Base-by-base conservation (phyloP, 2,329 filamentous ascomycete species). In the Boeremia exigua region DNA sequence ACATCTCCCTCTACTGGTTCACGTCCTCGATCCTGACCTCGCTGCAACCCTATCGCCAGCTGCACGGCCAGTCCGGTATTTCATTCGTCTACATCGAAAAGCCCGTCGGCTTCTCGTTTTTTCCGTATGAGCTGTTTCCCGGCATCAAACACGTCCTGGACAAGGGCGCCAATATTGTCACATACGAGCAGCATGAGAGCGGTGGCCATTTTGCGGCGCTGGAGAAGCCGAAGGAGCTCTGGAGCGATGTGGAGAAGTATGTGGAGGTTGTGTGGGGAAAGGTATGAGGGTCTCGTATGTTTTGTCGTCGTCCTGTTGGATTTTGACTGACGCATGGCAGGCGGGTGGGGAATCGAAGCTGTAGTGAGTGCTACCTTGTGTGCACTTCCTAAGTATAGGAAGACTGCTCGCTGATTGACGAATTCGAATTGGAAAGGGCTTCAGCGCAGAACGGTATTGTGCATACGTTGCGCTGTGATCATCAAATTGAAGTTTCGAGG, bases 121-220 rank as follows among this genome's bases (percentile, higher is more conserved):
- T 80, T 64, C 77, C 77, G 4, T 67, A 68, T n/a, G 80, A 82
- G 60, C 37, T 81, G 1, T 51, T 70, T 6, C 76, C 75, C 0
- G 71, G 70, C 12, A 73, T 79, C 25, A 73, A 71, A 56, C 66
- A 67, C 49, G 75, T 73, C 64, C 63, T 77, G 8, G 73, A 71
- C 37, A 72, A 70, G 51, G 70, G 73, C 3, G 73, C 67, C 0
- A 73, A 79, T 36, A 52, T 81, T 17, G 75, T 79, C 4, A 69
- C 62, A 11, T 78, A 75, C 19, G 66, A 52, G 19, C 60, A 71
- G 42, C 79, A 81, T 63, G 70, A 75, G 33, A 60, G 67, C 63
- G 84, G 84, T 14, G 83, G 84, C 0, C 84, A 86, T 68, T 86
- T 86, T 61, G 82, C 83, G 5, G 77, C 77, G 2, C 52, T 83